Percentiles rank a stretch among this genome's conserved stretches.
phyloP scores from a whole-genome alignment of 768 basidiomycete genomes.

The Tylopilus intermedius region DNA sequence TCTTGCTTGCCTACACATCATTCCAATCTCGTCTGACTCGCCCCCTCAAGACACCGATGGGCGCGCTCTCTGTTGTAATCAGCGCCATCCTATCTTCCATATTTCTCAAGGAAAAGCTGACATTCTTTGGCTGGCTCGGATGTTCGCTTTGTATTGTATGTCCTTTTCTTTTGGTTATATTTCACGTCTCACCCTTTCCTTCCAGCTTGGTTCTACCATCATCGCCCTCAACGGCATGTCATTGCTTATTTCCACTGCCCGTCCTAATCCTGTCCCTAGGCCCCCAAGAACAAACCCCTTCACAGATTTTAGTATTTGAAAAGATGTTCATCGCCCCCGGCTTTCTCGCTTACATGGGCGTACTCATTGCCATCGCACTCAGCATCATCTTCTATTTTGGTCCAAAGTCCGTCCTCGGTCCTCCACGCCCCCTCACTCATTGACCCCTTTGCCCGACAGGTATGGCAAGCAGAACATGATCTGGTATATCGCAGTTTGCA shows the following conservation, averaged over 20 bases:
- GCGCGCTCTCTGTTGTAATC: constrained; percentile 93
- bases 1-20: constrained; percentile 8
- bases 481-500: constrained; percentile 92
- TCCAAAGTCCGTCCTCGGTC: constrained; percentile 50
- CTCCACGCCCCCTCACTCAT: background rate
- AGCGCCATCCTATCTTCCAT: constrained; percentile 90
- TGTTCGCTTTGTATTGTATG: constrained; percentile 86
- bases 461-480: constrained; percentile 92
- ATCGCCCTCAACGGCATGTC: constrained; percentile 82
- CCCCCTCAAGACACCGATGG: constrained; percentile 72
- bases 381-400: constrained; percentile 80
- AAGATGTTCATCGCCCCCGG: constrained; percentile 76
- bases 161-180: constrained; percentile 3
- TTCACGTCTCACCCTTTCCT: background rate
- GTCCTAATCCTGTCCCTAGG: constrained; percentile 34
- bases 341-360: constrained; percentile 67
- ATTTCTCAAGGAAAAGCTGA: constrained; percentile 88
- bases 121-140: constrained; percentile 96
- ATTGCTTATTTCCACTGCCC: background rate
- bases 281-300: constrained; percentile 64
- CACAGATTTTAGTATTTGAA: constrained; percentile 68
- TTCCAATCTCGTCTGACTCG: constrained; percentile 4
- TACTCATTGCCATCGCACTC: constrained; percentile 60
- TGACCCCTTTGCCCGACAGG: constrained; percentile 29
- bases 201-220: constrained; percentile 76